Conservation (phyloP, 495 filamentous ascomycete species). For the Annulohypoxylon stygium region DNA sequence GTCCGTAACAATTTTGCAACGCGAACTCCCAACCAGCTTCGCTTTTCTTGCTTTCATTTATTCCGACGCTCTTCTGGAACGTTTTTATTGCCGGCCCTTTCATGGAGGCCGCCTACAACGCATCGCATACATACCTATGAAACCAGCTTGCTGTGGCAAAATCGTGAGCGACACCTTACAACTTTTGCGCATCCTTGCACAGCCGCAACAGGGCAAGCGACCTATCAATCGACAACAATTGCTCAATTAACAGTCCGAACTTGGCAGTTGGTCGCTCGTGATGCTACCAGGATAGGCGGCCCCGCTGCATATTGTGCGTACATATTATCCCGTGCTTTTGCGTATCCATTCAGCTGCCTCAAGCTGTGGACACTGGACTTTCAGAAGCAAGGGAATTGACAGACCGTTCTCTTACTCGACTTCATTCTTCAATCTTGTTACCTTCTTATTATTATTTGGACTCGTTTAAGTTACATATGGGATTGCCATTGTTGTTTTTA, state of each 20-base stretch:
- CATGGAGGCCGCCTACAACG: slow-evolving; percentile 36
- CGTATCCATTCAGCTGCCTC: slow-evolving; percentile 33
- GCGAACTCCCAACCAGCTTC: slow-evolving; percentile 12
- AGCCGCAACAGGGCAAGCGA: slow-evolving; percentile 32
- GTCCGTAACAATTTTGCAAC: slow-evolving; percentile 19
- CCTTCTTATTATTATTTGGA: background rate
- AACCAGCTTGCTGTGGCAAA: slow-evolving; percentile 37
- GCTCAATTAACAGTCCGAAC: slow-evolving; percentile 27
- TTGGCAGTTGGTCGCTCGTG: slow-evolving; percentile 33
- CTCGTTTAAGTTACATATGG: background rate
- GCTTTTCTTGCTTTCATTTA: slow-evolving; percentile 10
- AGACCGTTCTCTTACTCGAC: slow-evolving; percentile 2
- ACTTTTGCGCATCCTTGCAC: slow-evolving; percentile 39
- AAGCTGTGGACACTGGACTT: slow-evolving; percentile 22
- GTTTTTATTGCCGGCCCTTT: slow-evolving; percentile 7
- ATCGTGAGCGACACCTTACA: slow-evolving; percentile 16
- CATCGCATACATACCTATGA: slow-evolving; percentile 8
- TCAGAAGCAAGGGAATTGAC: slow-evolving; percentile 8
- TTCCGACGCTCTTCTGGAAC: slow-evolving; percentile 26
- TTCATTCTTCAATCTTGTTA: slow-evolving; percentile 10
- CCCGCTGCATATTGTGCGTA: slow-evolving; percentile 14
- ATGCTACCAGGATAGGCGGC: slow-evolving; percentile 39
- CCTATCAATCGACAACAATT: slow-evolving; percentile 31
- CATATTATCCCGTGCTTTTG: slow-evolving; percentile 26
- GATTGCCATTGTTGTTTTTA: slow-evolving; percentile 2